These are phyloP conservation scores for Apiotrichum domesticum DNA, from an alignment of 1,284 basidiomycete species.

Conservation along the genomic window DNA sequence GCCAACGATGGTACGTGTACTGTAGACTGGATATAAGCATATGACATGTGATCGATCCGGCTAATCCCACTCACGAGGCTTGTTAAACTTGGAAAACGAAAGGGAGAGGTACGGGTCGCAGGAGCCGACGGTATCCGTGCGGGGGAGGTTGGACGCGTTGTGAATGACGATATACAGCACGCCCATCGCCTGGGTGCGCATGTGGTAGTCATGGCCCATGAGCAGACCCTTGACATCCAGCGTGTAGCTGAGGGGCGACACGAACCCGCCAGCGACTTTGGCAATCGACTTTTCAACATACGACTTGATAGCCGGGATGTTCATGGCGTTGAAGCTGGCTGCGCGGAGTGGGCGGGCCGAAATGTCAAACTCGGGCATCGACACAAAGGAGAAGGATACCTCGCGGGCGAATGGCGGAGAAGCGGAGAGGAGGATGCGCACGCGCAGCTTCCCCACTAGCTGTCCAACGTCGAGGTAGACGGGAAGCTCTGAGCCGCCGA, in stretches of 20 bases:
- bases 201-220: slow-evolving; percentile 34
- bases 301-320: slow-evolving; percentile 41
- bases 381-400: slow-evolving; percentile 41
- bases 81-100: slow-evolving; percentile 41
- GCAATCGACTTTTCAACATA: slow-evolving; percentile 42
- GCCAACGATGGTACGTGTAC: slow-evolving; percentile 42
- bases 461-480: slow-evolving; percentile 40
- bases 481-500: slow-evolving; percentile 40
- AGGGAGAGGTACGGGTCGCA: slow-evolving; percentile 46
- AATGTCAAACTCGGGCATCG: slow-evolving; percentile 45
- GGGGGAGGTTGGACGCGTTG: slow-evolving; percentile 33
- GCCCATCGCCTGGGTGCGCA: slow-evolving; percentile 39
- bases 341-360: slow-evolving; percentile 41
- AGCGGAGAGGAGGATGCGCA: slow-evolving; percentile 42
- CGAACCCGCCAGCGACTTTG: slow-evolving; percentile 42
- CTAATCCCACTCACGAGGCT: slow-evolving; percentile 23
- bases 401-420: slow-evolving; percentile 45
- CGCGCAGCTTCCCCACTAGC: slow-evolving; percentile 30
- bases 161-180: slow-evolving; percentile 44
- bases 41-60: background rate
- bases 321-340: slow-evolving; percentile 45
- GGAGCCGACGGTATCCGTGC: slow-evolving; percentile 40
- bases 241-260: slow-evolving; percentile 41
- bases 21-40: slow-evolving; percentile 28
- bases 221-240: slow-evolving; percentile 46